Evolutionary conservation across 129 eudicot genomes (phyloP).

Genomic region (Artemisia argyi): DNA sequence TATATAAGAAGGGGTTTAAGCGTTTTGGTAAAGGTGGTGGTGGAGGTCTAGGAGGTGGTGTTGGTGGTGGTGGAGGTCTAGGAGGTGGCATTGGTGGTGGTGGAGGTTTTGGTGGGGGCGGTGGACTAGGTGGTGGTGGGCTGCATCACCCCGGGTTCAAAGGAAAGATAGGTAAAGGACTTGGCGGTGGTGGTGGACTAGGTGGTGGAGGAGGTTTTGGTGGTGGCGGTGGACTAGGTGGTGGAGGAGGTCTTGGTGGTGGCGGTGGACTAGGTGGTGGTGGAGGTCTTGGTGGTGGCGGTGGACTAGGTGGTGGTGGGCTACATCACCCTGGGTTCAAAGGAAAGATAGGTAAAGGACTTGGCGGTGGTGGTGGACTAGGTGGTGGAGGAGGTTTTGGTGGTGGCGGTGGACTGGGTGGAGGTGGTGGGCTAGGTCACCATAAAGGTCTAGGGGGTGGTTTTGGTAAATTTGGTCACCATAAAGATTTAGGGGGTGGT

Average conservation of each 20-base stretch:
- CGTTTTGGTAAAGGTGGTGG: conserved; percentile 36
- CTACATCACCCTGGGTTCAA: conserved; percentile 9
- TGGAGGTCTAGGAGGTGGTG: conserved; percentile 37
- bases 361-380: conserved; percentile 28
- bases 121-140: conserved; percentile 17
- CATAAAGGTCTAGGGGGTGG: conserved; percentile 19
- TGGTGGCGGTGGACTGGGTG: conserved; percentile 27
- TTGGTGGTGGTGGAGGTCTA: conserved; percentile 33
- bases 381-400: conserved; percentile 18
- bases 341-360: conserved; percentile 12
- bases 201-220: conserved; percentile 31
- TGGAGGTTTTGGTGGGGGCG: conserved; percentile 14
- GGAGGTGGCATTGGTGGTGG: conserved; percentile 39
- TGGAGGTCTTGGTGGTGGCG: conserved; percentile 13
- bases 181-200: conserved; percentile 21
- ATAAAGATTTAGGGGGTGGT: conserved; percentile 23
- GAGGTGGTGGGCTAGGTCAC: conserved; percentile 20
- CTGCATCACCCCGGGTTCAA: conserved; percentile 22
- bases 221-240: conserved; percentile 25
- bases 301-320: conserved; percentile 13
- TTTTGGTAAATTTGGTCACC: conserved; percentile 21
- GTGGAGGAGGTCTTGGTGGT: conserved; percentile 28
- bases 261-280: conserved; percentile 18
- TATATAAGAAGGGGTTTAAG: conserved; percentile 42
- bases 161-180: conserved; percentile 28